Base-by-base conservation (phyloP, 768 basidiomycete species). In the Macrolepiota dolichaula region DNA sequence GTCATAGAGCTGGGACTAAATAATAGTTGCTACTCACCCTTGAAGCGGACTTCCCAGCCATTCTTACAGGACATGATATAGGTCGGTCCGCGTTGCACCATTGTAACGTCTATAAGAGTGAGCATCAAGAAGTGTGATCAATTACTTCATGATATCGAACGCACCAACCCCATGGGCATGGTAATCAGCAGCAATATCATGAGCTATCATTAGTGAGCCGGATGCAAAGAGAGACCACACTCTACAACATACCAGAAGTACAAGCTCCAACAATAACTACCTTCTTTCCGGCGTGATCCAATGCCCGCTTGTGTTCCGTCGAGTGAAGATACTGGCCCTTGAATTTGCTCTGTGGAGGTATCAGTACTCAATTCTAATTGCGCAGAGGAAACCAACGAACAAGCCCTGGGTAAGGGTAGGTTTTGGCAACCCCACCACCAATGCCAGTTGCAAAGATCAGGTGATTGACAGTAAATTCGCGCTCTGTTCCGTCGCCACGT, bases 201-300 rank as follows among this genome's bases (percentile, higher is more conserved):
- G 78, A 0, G 71, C 77, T 77, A 44, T 37, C 22, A 35, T 15
- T 12, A 17, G 12, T 32, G 32, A 32, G 17, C 13, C 10, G 54
- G 59, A 7, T 4, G 10, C 9, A 24, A 44, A 12, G 5, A 17
- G 22, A 42, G 15, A n/a, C 22, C 12, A 24, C 10, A 9, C 19
- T 49, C 12, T 1, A 44, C 19, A 19, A 54, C 68, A 3, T 47
- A 74, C 74, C 74, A 15, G 85, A n/a, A 25, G 82, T 87, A 44
- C 85, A 84, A n/a, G 87, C 81, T 15, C 89, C 88, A 1, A 91
- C 75, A 17, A 90, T 76, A 0, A 90, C 75, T 6, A 82, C 86
- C 64, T 84, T 87, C 75, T 89, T 88, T 3, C 86, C 86, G 4
- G 71, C 61, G 63, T 82, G 80, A 32, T 80, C 81, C 1, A 71